Conservation (phyloP, 73 alveolate genomes). For the Paramecium caudatum region DNA sequence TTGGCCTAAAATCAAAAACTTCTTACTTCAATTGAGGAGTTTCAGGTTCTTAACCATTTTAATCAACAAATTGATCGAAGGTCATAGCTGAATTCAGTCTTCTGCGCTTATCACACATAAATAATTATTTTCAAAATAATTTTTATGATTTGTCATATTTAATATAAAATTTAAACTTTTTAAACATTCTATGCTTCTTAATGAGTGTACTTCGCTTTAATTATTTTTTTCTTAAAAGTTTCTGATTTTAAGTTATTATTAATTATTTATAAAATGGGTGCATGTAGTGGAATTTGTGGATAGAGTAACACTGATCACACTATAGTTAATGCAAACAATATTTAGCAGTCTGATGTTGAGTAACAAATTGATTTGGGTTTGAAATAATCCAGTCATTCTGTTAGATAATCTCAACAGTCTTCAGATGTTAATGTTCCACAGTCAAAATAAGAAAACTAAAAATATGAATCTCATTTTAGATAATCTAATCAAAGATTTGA, state of each 20-base stretch:
- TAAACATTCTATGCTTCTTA: too few relatives aligned
- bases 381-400: constrained; percentile 30
- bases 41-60: constrained; percentile 1
- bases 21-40: constrained; percentile 22
- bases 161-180: too few relatives aligned
- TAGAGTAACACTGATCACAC: constrained; percentile 45
- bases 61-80: constrained; percentile 36
- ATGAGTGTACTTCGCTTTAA: too few relatives aligned
- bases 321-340: neutral
- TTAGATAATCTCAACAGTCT: constrained; percentile 53
- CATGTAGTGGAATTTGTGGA: constrained; percentile 66
- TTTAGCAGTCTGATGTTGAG: neutral
- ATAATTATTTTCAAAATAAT: constrained; percentile 40
- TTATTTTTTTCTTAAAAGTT: too few relatives aligned
- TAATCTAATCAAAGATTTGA: constrained; percentile 2
- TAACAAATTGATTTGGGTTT: constrained; percentile 17
- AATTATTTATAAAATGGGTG: neutral
- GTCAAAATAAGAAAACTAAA: neutral
- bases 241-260: too few relatives aligned
- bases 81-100: constrained; percentile 30
- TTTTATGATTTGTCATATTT: too few relatives aligned
- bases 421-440: constrained; percentile 24
- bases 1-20: neutral
- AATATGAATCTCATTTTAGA: neutral
- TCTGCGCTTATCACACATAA: constrained; percentile 41